Base-by-base conservation (phyloP, 2,329 filamentous ascomycete species). In the Alternaria brassicicola region DNA sequence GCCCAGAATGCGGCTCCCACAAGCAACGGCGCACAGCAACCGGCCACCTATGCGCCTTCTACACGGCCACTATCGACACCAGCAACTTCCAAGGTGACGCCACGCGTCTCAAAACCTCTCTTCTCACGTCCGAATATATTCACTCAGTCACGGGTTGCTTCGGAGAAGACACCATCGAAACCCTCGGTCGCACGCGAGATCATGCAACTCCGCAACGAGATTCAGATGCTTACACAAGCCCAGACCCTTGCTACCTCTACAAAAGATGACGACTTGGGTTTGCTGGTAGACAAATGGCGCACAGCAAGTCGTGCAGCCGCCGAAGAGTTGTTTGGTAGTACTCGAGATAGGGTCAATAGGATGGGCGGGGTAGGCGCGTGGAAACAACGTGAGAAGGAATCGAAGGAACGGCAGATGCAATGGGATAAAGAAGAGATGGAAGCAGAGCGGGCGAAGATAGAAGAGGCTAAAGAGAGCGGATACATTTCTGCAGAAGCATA, bases 331-430 rank as follows among this genome's bases (percentile, higher is more conserved):
- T 91, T 89, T 72, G 81, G 78, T 23, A 77, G 80, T 19, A 86
- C 88, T 21, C 82, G 83, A 61, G 86, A 88, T 71, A 78, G 86
- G 52, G 81, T 90, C 33, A 80, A 85, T 66, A 78, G 83, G 64
- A 88, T 89, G 84, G 88, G 88, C 19, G 88, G 87, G 1, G 80
- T 88, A 38, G 76, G 78, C 33, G 86, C 81, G 6, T 89, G 84
- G 83, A 83, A 70, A 53, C 68, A 74, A 13, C 69, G 74, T 23
- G 73, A 79, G 59, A 71, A 64, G 47, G 71, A 76, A 52, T 68
- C 74, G 49, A 65, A 67, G 49, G 66, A 76, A 53, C 69, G 71
- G 59, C 68, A 71, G 70, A 72, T 66, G 70, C 60, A 78, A 70
- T 69, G 78, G 73, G 72, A 79, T 33, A 71, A 69, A 35, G 76